Evolutionary conservation across 2,329 filamentous ascomycete species (phyloP).

Genomic region (Nemania sp.): DNA sequence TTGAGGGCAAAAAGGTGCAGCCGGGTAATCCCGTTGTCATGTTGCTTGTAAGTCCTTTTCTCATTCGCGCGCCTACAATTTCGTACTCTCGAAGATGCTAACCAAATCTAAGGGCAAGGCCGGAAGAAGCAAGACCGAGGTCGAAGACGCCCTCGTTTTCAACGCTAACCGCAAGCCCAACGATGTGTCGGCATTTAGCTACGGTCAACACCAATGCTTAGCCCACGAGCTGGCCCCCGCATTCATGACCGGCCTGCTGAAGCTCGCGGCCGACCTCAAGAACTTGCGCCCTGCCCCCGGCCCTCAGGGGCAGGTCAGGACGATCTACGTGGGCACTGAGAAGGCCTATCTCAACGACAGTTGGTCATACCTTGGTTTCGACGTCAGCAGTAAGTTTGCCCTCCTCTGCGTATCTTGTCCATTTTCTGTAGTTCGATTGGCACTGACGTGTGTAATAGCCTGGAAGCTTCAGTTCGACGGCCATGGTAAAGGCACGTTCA

Average conservation of each 20-base stretch:
- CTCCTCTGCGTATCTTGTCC: too few relatives aligned
- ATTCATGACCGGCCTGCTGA: constrained; percentile 58
- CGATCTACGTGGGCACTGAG: constrained; percentile 55
- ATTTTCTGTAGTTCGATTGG: neutral
- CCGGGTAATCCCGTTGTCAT: constrained; percentile 57
- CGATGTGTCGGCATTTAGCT: constrained; percentile 59
- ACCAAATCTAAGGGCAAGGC: constrained; percentile 51
- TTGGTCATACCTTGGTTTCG: constrained; percentile 60
- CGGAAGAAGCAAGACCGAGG: constrained; percentile 54
- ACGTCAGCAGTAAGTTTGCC: constrained; percentile 59
- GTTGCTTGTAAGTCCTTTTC: constrained; percentile 53
- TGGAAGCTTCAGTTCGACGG: constrained; percentile 58
- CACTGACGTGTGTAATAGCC: constrained; percentile 48
- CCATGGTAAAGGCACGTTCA: constrained; percentile 52
- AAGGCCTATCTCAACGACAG: constrained; percentile 61
- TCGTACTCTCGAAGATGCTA: constrained; percentile 32
- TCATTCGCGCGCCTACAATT: neutral
- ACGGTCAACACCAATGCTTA: constrained; percentile 61
- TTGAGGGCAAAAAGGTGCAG: constrained; percentile 56
- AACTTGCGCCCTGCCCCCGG: constrained; percentile 60
- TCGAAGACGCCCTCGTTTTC: constrained; percentile 56
- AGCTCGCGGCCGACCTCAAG: constrained; percentile 58
- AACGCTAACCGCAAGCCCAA: constrained; percentile 56
- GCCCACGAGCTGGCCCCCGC: constrained; percentile 56
- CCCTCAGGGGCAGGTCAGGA: constrained; percentile 60